Percentiles rank a stretch among this genome's conserved stretches.
Evolutionary conservation across 495 filamentous ascomycete species (phyloP).

Genomic region (Neurospora sp.): DNA sequence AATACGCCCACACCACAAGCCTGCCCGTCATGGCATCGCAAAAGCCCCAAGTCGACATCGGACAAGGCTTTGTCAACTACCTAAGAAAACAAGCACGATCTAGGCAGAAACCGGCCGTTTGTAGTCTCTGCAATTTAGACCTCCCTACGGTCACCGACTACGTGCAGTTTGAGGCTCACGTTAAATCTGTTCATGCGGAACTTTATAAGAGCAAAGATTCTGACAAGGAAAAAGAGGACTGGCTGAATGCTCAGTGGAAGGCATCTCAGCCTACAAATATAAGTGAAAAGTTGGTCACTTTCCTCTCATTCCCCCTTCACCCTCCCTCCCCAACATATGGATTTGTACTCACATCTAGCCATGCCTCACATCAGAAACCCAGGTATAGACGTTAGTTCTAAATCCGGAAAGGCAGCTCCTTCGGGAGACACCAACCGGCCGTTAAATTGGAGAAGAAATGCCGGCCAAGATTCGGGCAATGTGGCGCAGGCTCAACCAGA

Average conservation of each 20-base stretch:
- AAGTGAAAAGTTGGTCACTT: slow-evolving; percentile 4
- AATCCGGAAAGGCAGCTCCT: not conserved
- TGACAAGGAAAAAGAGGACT: slow-evolving; percentile 3
- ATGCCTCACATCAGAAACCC: not conserved
- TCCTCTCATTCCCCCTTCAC: not conserved
- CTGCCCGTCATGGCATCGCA: not conserved
- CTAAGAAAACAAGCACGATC: not conserved
- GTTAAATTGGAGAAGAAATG: not conserved
- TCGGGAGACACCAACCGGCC: not conserved
- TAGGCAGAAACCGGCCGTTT: not conserved
- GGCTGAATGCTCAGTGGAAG: slow-evolving; percentile 3
- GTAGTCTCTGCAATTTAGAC: not conserved
- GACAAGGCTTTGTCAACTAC: not conserved
- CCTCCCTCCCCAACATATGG: not conserved
- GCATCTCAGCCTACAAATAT: not conserved
- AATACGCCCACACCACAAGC: not conserved
- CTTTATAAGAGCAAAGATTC: not conserved
- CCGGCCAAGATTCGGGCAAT: not conserved
- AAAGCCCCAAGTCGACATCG: not conserved
- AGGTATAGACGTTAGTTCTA: not conserved
- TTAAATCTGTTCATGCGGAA: not conserved
- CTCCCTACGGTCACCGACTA: not conserved
- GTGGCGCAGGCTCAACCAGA: not conserved
- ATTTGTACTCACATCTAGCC: not conserved
- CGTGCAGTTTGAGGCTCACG: not conserved